Base-by-base conservation (phyloP, 768 basidiomycete genomes). In the Mycena alexandri region DNA sequence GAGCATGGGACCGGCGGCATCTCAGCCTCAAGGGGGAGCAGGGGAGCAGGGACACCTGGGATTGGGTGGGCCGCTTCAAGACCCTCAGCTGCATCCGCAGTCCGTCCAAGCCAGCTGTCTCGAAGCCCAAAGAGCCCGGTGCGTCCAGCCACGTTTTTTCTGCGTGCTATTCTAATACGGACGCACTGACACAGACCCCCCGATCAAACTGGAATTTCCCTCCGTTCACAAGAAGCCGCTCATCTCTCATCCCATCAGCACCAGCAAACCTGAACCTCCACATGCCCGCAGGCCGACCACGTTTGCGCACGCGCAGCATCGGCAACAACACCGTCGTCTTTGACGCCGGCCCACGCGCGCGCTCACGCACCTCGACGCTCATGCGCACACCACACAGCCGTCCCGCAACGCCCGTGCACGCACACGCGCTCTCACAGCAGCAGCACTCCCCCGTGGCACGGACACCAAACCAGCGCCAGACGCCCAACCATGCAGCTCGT, bases 1-100 rank as follows among this genome's bases (percentile, higher is more conserved):
- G 70, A 12, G 70, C 70, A 1, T 71, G 70, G 66, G 70, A 66
- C 1, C 66, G 66, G 22, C 63, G 70, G 13, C 59, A 71, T 62
- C 50, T 71, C 41, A 71, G 70, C 60, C 43, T 69, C 6, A 62
- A 50, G 51, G 63, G 44, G 70, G 14, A 51, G 70, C 12, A n/a
- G n/a, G 59, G 66, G 22, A 51, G 42, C 53, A 47, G 70, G 14
- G 69, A 71, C 47, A 65, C 67, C 47, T 71, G 70, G 70, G 69
- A 73, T 46, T 66, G 69, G 69, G 67, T 68, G 19, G 67, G 52
- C 3, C 58, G 70, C 11, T 54, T 71, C 8, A 67, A 66, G 59
- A 65, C 61, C 41, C 54, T 51, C 38, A 70, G 69, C 33, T 57
- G 61, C 6, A 63, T 65, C 36, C 58, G 33, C 7, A 64, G 58